A percentile compares a stretch with the other conserved stretches of the same genome.
phyloP scores from a whole-genome alignment of 441 rosid species.

The Gossypium aridum region DNA sequence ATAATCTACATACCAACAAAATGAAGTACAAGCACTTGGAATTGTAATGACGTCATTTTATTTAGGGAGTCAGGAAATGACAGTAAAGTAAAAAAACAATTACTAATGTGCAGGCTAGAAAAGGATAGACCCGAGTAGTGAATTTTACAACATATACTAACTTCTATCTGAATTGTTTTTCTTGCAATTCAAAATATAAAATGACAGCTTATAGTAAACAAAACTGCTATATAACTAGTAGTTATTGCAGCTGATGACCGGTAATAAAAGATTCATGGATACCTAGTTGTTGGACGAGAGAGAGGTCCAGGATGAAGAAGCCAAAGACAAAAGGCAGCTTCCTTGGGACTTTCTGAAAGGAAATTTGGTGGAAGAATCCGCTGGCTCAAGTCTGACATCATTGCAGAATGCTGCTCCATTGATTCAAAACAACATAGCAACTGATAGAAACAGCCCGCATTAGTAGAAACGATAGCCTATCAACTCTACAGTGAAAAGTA shows the following conservation, averaged over 20 bases:
- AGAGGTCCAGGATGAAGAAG: conserved; percentile 71
- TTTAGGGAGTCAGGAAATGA: neutral
- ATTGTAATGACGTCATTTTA: neutral
- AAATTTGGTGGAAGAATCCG: conserved; percentile 70
- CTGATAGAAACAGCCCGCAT: conserved; percentile 33
- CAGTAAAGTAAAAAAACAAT: neutral
- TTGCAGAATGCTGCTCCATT: conserved; percentile 40
- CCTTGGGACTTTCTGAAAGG: conserved; percentile 60
- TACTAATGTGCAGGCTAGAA: neutral
- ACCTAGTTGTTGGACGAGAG: conserved; percentile 79
- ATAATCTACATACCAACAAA: conserved; percentile 11
- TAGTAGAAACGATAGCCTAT: conserved; percentile 7
- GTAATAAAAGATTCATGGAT: conserved; percentile 12
- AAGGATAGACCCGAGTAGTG: neutral
- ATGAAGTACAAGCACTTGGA: conserved; percentile 5
- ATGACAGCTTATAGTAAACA: neutral
- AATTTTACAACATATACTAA: neutral
- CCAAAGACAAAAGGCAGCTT: conserved; percentile 90
- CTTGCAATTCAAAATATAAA: neutral
- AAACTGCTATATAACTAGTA: neutral
- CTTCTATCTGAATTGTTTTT: neutral
- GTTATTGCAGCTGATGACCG: neutral
- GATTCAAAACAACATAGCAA: conserved; percentile 55
- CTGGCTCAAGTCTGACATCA: conserved; percentile 58
- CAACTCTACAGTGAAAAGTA: neutral